Base-by-base conservation (phyloP, 2,329 filamentous ascomycete species). In the Fusarium buharicum region DNA sequence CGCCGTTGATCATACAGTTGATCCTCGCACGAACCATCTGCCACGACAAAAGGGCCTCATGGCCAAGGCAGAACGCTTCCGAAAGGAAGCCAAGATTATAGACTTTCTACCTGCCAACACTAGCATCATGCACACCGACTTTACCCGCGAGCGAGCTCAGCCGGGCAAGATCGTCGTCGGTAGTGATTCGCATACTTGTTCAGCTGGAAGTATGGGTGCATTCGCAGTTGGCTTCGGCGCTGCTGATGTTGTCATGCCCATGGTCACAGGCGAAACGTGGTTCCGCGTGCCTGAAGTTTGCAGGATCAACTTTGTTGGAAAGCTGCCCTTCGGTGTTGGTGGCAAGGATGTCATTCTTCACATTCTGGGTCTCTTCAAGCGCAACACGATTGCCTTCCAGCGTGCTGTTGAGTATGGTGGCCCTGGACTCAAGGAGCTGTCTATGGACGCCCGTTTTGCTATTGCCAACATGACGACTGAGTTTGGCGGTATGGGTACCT, bases 111-210 rank as follows among this genome's bases (percentile, higher is more conserved):
- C 43, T 11, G 45, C 44, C 31, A 69, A 70, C 28, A 72, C 71
- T 45, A 81, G 76, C 12, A 81, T 81, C 28, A 75, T 82, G 70
- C 80, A 82, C 52, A 81, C 79, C 0, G 80, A 82, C 46, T 82
- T 82, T 55, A 74, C 68, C 20, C 71, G 79, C 8, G 74, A 80
- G 56, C 64, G 79, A 37, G 76, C 77, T 3, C 75, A 81, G 63
- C 79, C 80, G 0, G 79, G 80, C 2, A 75, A 75, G 70, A 62
- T 82, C 0, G 67, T 78, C 4, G 72, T 82, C 14, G 79, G 78
- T 0, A 74, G 74, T 16, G 80, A 82, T 61, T 80, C 77, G 2
- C 80, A 82, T 57, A 81, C 80, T 2, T 81, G 79, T 51, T 79
- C 77, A 2, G 72, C 76, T 2, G 80, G 80, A 1, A 73, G 74